Evolutionary conservation across 345 rosid species (phyloP), one percentile per base, ranked within the genome.

Genomic region (Pugionium cornutum): DNA sequence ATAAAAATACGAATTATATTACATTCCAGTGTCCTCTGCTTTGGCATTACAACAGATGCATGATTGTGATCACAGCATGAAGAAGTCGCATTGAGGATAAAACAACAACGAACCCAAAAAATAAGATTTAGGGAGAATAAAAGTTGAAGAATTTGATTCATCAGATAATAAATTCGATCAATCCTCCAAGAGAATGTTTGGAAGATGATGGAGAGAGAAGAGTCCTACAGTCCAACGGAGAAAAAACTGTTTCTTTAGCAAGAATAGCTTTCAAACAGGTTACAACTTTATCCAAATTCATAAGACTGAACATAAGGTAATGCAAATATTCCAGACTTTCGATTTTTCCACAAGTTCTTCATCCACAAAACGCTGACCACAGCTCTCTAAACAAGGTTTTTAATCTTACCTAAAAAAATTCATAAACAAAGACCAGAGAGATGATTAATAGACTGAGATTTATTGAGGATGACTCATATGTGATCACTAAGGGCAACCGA

Each of bases 361-460:
- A 53, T 60, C 66, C 67, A 11, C 53, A 68, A 42, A 60, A 18
- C 18, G 31, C 59, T 69, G 10, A 51, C 64, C 44, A 62, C 25
- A 33, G 30, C 34, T 64, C 34, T 7, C 53, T 55, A 70, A 37
- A 31, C 69, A 70, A 48, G 31, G 37, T 28, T 41, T 31, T 1
- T 11, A 8, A 46, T 40, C 41, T 41, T 50, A 42, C 58, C 71
- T 65, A 18, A 43, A 7, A 42, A 29, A 58, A 50, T 64, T 48
- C 42, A 72, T 30, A 50, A 57, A 72, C 55, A 72, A 7, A 7
- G 64, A 48, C 70, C 36, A 0, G 18, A 18, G 18, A 18, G 18
- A 18, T 18, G 18, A 18, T 18, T 18, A 18, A 18, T 18, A 18
- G 18, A 18, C 18, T 18, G 18, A 18, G 18, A 18, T 18, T 18